These are phyloP conservation scores for Cyberlindnera bimundalis DNA, from an alignment of 805 yeast species.

Conservation along the genomic window DNA sequence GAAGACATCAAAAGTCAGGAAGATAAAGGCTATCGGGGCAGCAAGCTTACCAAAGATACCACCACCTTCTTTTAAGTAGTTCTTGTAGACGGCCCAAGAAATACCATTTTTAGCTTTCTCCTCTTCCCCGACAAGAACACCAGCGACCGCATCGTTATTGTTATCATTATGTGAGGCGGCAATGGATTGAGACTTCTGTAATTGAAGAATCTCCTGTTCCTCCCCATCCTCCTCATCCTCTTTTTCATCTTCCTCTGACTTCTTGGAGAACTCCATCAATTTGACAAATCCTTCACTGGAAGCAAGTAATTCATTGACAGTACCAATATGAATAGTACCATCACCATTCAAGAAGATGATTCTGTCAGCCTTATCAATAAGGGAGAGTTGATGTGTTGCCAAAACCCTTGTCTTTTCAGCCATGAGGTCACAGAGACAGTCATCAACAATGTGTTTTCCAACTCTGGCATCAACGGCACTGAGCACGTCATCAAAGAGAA, in stretches of 20 bases:
- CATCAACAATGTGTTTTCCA: slow-evolving; percentile 62
- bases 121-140: slow-evolving; percentile 46
- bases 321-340: slow-evolving; percentile 57
- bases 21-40: slow-evolving; percentile 28
- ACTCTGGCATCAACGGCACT: slow-evolving; percentile 80
- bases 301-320: slow-evolving; percentile 44
- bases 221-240: slow-evolving; percentile 23
- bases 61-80: slow-evolving; percentile 53
- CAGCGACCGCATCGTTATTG: slow-evolving; percentile 24
- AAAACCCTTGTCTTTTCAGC: slow-evolving; percentile 55
- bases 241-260: slow-evolving; percentile 28
- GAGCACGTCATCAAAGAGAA: slow-evolving; percentile 66
- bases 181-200: slow-evolving; percentile 4
- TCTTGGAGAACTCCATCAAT: slow-evolving; percentile 42
- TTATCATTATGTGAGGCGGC: slow-evolving; percentile 17
- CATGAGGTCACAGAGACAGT: slow-evolving; percentile 54
- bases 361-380: slow-evolving; percentile 60
- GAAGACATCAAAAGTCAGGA: slow-evolving; percentile 41
- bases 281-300: slow-evolving; percentile 42
- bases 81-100: slow-evolving; percentile 43
- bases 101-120: slow-evolving; percentile 58
- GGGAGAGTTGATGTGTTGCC: slow-evolving; percentile 74
- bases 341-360: slow-evolving; percentile 60
- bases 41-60: slow-evolving; percentile 38
- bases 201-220: slow-evolving; percentile 18